Base-by-base conservation (phyloP, 441 rosid species). In the Erodium moschatum region DNA sequence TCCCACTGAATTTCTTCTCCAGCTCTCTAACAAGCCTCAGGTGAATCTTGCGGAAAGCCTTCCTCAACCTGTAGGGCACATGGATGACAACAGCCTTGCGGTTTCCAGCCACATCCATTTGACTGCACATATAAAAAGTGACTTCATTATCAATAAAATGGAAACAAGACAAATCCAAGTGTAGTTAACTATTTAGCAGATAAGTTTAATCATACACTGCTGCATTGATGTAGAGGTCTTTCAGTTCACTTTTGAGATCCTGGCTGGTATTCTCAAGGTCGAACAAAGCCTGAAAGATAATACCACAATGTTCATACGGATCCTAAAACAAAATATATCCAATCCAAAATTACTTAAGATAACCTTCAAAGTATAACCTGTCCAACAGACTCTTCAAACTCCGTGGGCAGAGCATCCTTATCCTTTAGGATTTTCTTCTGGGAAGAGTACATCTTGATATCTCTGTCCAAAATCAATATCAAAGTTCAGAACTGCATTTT, bases 1-100 rank as follows among this genome's bases (percentile, higher is more conserved):
- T 89, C 19, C 96, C 96, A 80, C 96, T 87, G 71, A 89, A 89
- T 68, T 89, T 89, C 77, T 89, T 89, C 85, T 87, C 97, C 68
- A 91, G 78, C 86, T 91, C 96, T 65, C 96, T 85, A 31, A 87
- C 96, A 46, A 89, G 92, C 13, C 97, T 89, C 0, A 83, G 83
- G 72, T 90, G 97, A 72, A 90, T 81, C 90, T 90, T 90, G 46
- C 91, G 90, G 78, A 78, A 90, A 44, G 90, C 83, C 73, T 91
- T 91, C 82, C 93, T 89, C 86, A 91, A 71, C 76, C 97, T 87
- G 80, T 79, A 90, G 6, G 97, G 97, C 64, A 90, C 92, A 70
- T 86, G 82, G 20, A 90, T 79, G 66, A 90, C 97, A 82, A 89
- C 79, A 58, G 97, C 96, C 73, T 91, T 89, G 78, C 89, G 90